Evolutionary conservation across 2,329 filamentous ascomycete genomes (phyloP).

Genomic region (Penicillium brasilianum): DNA sequence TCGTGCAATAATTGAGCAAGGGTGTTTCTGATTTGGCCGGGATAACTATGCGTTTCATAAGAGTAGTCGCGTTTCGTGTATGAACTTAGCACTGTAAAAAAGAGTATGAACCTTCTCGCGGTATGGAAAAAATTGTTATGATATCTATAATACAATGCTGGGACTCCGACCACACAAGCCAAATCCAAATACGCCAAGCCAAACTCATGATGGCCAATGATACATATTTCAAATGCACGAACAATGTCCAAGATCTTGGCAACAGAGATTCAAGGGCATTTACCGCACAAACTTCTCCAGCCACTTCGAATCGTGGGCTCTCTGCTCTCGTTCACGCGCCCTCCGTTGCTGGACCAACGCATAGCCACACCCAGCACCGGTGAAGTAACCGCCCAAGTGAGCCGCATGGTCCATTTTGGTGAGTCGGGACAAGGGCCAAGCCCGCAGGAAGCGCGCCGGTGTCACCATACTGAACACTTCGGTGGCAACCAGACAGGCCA

Average conservation of each 20-base stretch:
- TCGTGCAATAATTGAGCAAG: no score
- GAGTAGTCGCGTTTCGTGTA: no score
- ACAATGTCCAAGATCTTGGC: no score
- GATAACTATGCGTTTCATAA: no score
- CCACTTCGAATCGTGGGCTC: slow-evolving; percentile 26
- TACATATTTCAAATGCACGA: not conserved
- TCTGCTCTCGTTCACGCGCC: slow-evolving; percentile 19
- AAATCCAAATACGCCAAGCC: not conserved
- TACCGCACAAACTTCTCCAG: slow-evolving; percentile 16
- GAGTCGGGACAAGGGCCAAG: slow-evolving; percentile 34
- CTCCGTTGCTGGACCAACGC: slow-evolving; percentile 23
- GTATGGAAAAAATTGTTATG: not conserved
- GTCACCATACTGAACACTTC: slow-evolving; percentile 43
- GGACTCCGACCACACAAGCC: not conserved
- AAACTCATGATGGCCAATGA: not conserved
- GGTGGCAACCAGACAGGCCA: slow-evolving; percentile 42
- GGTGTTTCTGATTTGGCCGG: no score
- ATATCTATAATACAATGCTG: slow-evolving; percentile 3
- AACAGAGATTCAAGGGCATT: not conserved
- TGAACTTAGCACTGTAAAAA: not conserved
- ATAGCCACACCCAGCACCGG: slow-evolving; percentile 38
- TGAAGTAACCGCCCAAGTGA: slow-evolving; percentile 50
- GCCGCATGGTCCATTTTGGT: slow-evolving; percentile 48
- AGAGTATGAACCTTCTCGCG: not conserved
- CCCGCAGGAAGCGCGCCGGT: slow-evolving; percentile 27